phyloP scores from a whole-genome alignment of 768 basidiomycete genomes.

The Leccinum barrowsii region DNA sequence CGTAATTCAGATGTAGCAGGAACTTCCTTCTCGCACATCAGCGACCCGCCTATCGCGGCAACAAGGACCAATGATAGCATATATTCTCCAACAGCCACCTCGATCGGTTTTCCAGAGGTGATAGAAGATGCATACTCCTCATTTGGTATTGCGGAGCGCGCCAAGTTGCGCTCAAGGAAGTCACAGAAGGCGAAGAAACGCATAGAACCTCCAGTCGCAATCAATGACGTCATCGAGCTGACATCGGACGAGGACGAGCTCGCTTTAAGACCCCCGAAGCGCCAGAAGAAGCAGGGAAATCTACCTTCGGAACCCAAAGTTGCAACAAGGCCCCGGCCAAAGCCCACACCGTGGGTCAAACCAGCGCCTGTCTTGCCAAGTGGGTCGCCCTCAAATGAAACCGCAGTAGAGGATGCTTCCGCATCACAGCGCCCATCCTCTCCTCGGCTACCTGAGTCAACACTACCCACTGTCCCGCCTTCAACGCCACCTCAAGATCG shows the following conservation, averaged over 20 bases:
- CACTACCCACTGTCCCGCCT: slow-evolving; percentile 24
- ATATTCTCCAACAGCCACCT: slow-evolving; percentile 8
- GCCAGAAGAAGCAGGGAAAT: slow-evolving; percentile 30
- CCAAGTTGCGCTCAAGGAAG: slow-evolving; percentile 50
- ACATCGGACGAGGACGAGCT: slow-evolving; percentile 43
- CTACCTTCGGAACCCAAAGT: slow-evolving; percentile 27
- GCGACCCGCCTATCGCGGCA: slow-evolving; percentile 11
- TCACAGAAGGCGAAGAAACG: slow-evolving; percentile 18
- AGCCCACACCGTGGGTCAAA: slow-evolving; percentile 23
- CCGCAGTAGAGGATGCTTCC: slow-evolving; percentile 20
- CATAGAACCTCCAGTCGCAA: slow-evolving; percentile 1
- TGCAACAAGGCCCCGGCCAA: slow-evolving; percentile 25
- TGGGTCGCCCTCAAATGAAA: slow-evolving; percentile 15
- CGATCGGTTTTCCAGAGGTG: slow-evolving; percentile 9
- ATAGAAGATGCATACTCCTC: slow-evolving; percentile 21
- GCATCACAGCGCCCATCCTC: slow-evolving; percentile 27
- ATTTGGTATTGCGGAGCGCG: slow-evolving; percentile 52
- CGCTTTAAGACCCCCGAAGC: slow-evolving; percentile 28
- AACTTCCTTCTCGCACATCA: slow-evolving; percentile 22
- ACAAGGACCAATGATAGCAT: slow-evolving; percentile 22
- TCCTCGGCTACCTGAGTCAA: slow-evolving; percentile 36
- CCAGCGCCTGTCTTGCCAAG: slow-evolving; percentile 7
- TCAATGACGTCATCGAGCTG: slow-evolving; percentile 43
- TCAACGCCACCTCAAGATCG: slow-evolving; percentile 22
- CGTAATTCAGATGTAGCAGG: neutral